Evolutionary conservation across 306 rosid species (phyloP).

Genomic region (Glycine soja): DNA sequence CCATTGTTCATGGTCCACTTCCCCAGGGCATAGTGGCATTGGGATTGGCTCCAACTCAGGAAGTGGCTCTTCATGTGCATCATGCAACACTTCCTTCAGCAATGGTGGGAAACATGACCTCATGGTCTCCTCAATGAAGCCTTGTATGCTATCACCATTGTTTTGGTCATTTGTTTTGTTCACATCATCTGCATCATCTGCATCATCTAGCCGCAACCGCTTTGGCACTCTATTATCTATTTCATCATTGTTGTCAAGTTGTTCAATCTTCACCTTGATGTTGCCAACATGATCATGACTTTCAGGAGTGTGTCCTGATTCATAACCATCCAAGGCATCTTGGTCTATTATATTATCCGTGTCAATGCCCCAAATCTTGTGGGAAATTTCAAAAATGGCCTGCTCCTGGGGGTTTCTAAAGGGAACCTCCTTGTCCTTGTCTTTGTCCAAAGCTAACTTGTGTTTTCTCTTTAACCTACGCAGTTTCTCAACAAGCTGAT

Average conservation of each 20-base stretch:
- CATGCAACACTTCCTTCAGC: conserved; percentile 43
- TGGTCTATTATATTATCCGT: conserved; percentile 24
- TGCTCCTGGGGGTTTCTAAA: conserved; percentile 78
- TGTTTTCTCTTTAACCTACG: conserved; percentile 82
- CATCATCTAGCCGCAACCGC: conserved; percentile 20
- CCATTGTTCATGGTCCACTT: conserved; percentile 62
- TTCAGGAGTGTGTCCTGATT: conserved; percentile 46
- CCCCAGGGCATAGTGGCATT: conserved; percentile 50
- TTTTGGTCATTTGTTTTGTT: background rate
- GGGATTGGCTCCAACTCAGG: conserved; percentile 50
- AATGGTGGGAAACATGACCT: conserved; percentile 57
- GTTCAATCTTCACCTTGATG: conserved; percentile 52
- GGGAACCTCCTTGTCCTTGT: conserved; percentile 54
- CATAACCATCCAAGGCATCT: conserved; percentile 45
- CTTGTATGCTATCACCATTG: conserved; percentile 19
- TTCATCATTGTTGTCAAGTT: conserved; percentile 40
- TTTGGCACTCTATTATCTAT: conserved; percentile 46
- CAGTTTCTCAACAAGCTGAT: conserved; percentile 53
- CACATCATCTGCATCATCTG: conserved; percentile 44
- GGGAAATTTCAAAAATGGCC: conserved; percentile 78
- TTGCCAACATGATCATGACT: conserved; percentile 35
- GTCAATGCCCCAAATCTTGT: conserved; percentile 78
- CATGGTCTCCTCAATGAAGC: conserved; percentile 54
- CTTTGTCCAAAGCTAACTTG: conserved; percentile 57
- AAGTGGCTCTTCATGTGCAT: conserved; percentile 35